Evolutionary conservation across 2,329 filamentous ascomycete species (phyloP), one percentile per base, ranked within the genome.

Genomic region (Akanthomyces dipterigenus): DNA sequence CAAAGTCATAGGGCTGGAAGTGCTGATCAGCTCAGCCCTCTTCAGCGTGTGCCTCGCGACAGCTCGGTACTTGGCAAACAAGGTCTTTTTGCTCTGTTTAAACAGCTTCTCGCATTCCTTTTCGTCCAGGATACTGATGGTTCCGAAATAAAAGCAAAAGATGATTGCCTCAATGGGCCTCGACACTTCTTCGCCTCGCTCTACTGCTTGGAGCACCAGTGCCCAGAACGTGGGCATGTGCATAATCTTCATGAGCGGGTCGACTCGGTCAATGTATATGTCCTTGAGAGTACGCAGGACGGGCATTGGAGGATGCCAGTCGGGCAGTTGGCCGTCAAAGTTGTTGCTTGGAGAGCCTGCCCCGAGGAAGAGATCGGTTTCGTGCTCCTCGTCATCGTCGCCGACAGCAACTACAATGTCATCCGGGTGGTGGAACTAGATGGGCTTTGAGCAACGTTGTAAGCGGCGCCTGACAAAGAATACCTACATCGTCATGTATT

Each of bases 401-500:
- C 46, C 36, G 26, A 14, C 31, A 9, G 59, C 14, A 1, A 34
- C 51, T 20, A 56, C 8, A 34, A 34, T 11, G 3, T 62, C 51
- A 22, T 62, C 60, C 5, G 60, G 60, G 22, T 62, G 60, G 1
- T 28, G 53, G 22, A 56, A 62, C 59, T 60, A 3, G 9, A n/a
- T 40, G n/a, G 12, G 16, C 14, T 18, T 31, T 42, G 1, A 22
- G 12, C 26, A 36, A 34, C 12, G 7, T 22, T 9, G 20, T 1
- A 12, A 18, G 4, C 6, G 14, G 36, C n/a, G 18, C 26, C 3
- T 12, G 9, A 6, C 8, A 3, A 50, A 60, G 31, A 49, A 34
- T 61, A 64, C 74, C 63, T 71, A 85, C 83, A 76, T 89, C 87
- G 57, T 88, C 87, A 60, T 82, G 86, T 49, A 90, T 77, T 62